A percentile compares a stretch with the other conserved stretches of the same genome.
phyloP scores from a whole-genome alignment of 129 eudicot species.

The Helianthus annuus region HanXRQr2.0-SUNRISE NC_035437.2:33070186-33070685 shows the following conservation, averaged over 20 bases:
- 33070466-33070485: too few relatives aligned
- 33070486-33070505: too few relatives aligned
- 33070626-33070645: neutral
- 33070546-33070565: neutral
- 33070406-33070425: too few relatives aligned
- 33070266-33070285: neutral
- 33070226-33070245: conserved; percentile 13
- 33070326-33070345: neutral
- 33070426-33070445: too few relatives aligned
- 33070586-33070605: conserved; percentile 1
- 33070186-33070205: conserved; percentile 9
- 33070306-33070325: neutral
- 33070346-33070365: conserved; percentile 1
- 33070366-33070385: conserved; percentile 15
- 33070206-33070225: neutral
- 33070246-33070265: conserved; percentile 2
- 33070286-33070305: neutral
- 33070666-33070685: neutral
- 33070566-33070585: neutral
- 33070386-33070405: neutral
- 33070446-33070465: too few relatives aligned
- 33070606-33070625: conserved; percentile 2
- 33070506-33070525: too few relatives aligned
- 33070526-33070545: neutral
- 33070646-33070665: neutral